These are phyloP conservation scores for Diaporthe helianthi DNA, from an alignment of 2,329 filamentous ascomycete genomes.

Conservation along the genomic window DNA sequence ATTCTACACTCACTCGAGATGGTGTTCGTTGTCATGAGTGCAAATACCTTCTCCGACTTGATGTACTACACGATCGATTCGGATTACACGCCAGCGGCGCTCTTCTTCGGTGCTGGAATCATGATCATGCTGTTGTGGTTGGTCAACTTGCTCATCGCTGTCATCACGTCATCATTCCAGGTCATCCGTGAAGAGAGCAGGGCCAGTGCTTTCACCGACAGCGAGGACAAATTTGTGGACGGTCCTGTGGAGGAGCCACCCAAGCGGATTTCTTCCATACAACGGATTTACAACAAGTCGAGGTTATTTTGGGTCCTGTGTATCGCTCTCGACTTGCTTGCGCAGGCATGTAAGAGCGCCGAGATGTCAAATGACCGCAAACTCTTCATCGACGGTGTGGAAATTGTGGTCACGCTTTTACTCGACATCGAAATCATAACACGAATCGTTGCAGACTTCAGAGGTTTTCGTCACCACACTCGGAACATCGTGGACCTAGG, in stretches of 20 bases:
- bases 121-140: conserved; percentile 97
- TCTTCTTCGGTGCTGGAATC: conserved; percentile 78
- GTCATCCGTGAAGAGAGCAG: conserved; percentile 97
- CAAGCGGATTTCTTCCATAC: conserved; percentile 59
- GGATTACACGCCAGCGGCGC: conserved; percentile 84
- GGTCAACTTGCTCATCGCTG: conserved; percentile 91
- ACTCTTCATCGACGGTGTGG: conserved; percentile 73
- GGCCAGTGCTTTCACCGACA: conserved; percentile 87
- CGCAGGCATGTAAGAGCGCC: conserved; percentile 79
- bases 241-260: conserved; percentile 49
- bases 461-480: conserved; percentile 75
- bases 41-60: conserved; percentile 93
- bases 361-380: conserved; percentile 70
- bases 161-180: conserved; percentile 98
- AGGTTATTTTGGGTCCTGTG: conserved; percentile 79
- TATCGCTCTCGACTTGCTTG: conserved; percentile 81
- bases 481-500: conserved; percentile 82
- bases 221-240: conserved; percentile 59
- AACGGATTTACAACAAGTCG: conserved; percentile 77
- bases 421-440: conserved; percentile 84
- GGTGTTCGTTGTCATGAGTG: conserved; percentile 98
- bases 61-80: conserved; percentile 94
- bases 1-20: conserved; percentile 90
- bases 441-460: conserved; percentile 80
- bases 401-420: conserved; percentile 78